Conservation (phyloP, 352 stramenopile genomes). For the Phytophthora pistaciae region DNA sequence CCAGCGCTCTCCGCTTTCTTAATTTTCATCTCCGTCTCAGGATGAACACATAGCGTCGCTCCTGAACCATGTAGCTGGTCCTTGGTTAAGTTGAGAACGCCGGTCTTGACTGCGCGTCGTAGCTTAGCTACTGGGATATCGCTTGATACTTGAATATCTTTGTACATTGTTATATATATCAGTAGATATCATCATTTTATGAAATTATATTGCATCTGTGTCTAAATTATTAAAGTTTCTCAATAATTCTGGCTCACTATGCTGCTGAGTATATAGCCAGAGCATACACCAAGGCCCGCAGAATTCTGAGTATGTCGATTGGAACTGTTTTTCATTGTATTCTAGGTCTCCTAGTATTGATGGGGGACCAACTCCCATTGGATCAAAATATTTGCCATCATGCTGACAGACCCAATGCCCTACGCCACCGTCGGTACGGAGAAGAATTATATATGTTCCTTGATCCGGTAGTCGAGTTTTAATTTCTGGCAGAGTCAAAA, state of each 20-base stretch:
- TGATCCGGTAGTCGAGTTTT: not conserved
- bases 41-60: slow-evolving; percentile 13
- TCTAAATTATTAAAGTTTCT: not conserved
- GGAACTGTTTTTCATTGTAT: slow-evolving; percentile 13
- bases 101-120: not conserved
- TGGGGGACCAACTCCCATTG: not conserved
- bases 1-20: not conserved
- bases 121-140: slow-evolving; percentile 7
- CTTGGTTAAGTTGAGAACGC: slow-evolving; percentile 4
- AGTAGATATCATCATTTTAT: not conserved
- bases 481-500: slow-evolving; percentile 8
- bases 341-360: not conserved
- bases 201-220: not conserved
- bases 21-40: slow-evolving; percentile 5
- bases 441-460: slow-evolving; percentile 1
- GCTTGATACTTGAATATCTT: slow-evolving; percentile 7
- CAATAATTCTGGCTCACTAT: not conserved
- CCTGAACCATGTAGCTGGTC: slow-evolving; percentile 8
- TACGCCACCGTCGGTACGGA: not conserved
- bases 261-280: not conserved
- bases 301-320: slow-evolving; percentile 14
- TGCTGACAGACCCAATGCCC: slow-evolving; percentile 11
- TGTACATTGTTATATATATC: slow-evolving; percentile 10
- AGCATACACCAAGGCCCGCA: slow-evolving; percentile 15
- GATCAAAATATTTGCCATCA: slow-evolving; percentile 13